Evolutionary conservation across 2,329 filamentous ascomycete species (phyloP), one percentile per base, ranked within the genome.

Genomic region (Dactylonectria macrodidyma): DNA sequence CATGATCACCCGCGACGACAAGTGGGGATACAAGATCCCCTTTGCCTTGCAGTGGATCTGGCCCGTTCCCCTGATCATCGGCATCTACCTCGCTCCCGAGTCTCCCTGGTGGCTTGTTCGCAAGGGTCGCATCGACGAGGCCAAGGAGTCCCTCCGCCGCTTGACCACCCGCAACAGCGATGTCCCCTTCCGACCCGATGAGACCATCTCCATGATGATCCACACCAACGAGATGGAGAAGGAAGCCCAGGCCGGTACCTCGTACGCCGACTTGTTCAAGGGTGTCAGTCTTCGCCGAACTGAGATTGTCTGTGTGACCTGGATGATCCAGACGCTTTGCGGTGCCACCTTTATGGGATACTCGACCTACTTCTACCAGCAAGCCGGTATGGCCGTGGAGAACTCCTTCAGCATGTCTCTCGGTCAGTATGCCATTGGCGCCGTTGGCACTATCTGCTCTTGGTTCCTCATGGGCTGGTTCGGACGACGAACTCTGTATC

Each of bases 321-420:
- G 81, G 77, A 79, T 81, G 41, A 79, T 81, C 5, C 83, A 84
- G 74, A 81, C 79, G 0, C 71, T 83, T 0, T 83, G 80, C 62
- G 83, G 83, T 11, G 63, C 79, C 2, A 78, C 78, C 7, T 80
- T 86, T 68, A 89, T 88, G 78, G 89, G 88, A 68, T 90, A 89
- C 78, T 90, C 88, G 22, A 90, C 88, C 34, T 83, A 84, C 70
- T 86, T 85, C 66, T 85, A 83, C 62, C 77, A 82, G 30, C 81
- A 82, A 64, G 84, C 82, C 12, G 83, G 84, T 2, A 78, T 86
- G 68, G 78, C 73, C 9, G 73, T 78, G 5, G 76, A 78, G 12
- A 79, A 80, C 62, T 80, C 81, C 0, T 83, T 83, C 73, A 81
- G 73, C 69, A 79, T 84, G 72, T 76, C 81, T 0, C 76, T 87